A percentile compares a stretch with the other conserved stretches of the same genome.
Evolutionary conservation across 768 basidiomycete species (phyloP).

Genomic region (Ephemerocybe angulata): DNA sequence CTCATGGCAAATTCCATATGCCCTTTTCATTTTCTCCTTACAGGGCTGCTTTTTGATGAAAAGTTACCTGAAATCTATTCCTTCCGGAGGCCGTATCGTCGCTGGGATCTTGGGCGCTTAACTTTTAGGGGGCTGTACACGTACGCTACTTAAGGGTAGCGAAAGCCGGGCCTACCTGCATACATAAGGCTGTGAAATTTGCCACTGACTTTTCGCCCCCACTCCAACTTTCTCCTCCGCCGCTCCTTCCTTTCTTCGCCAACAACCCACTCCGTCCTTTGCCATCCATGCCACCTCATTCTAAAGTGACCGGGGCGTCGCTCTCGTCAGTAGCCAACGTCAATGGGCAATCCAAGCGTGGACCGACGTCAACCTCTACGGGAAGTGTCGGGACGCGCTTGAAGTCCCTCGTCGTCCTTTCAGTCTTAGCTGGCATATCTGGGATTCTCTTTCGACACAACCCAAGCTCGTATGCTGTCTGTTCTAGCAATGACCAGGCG

Average conservation of each 20-base stretch:
- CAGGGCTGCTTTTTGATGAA: neutral
- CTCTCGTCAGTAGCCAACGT: no score
- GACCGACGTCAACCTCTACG: neutral
- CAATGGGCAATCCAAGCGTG: neutral
- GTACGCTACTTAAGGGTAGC: neutral
- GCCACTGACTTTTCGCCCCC: neutral
- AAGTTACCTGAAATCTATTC: no score
- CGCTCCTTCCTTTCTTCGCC: neutral
- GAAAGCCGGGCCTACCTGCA: neutral
- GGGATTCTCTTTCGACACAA: neutral
- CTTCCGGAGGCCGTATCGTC: no score
- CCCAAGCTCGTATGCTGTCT: constrained; percentile 50
- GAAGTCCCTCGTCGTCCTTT: neutral
- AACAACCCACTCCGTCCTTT: neutral
- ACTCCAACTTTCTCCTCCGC: neutral
- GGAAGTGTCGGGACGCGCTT: neutral
- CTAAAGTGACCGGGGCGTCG: no score
- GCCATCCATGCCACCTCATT: neutral
- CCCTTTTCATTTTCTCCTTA: neutral
- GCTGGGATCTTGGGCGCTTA: constrained; percentile 10
- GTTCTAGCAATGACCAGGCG: constrained; percentile 45
- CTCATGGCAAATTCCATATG: neutral
- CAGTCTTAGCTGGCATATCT: constrained; percentile 1
- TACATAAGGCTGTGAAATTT: constrained; percentile 3
- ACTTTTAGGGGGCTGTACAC: neutral